Conservation (phyloP, 441 rosid genomes). For the Mallotus japonicus region DNA sequence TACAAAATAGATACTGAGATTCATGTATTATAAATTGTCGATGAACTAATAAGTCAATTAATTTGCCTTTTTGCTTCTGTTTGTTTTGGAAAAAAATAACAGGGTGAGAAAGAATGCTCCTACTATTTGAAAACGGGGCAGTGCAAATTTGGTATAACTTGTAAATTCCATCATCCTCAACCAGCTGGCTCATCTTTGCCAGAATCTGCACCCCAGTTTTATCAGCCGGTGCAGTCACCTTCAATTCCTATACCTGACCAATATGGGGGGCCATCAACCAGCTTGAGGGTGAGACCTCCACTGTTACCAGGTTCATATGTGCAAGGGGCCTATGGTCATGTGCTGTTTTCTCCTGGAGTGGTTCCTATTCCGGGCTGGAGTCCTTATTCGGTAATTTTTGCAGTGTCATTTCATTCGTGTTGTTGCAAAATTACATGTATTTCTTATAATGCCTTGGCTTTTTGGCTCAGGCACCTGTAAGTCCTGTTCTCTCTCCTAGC, state of each 20-base stretch:
- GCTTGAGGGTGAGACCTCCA: slow-evolving; percentile 73
- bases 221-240: slow-evolving; percentile 88
- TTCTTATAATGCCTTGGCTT: slow-evolving; percentile 22
- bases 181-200: slow-evolving; percentile 63
- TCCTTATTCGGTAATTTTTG: slow-evolving; percentile 75
- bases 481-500: slow-evolving; percentile 86
- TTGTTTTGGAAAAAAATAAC: slow-evolving; percentile 11
- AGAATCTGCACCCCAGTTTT: slow-evolving; percentile 89
- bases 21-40: neutral
- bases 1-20: neutral
- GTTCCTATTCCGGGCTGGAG: slow-evolving; percentile 84
- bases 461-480: slow-evolving; percentile 75
- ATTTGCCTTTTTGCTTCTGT: too few relatives aligned
- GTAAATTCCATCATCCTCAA: slow-evolving; percentile 98
- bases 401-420: slow-evolving; percentile 3
- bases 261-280: slow-evolving; percentile 59
- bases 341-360: slow-evolving; percentile 71
- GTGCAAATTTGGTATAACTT: slow-evolving; percentile 88
- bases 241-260: slow-evolving; percentile 69
- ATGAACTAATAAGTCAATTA: neutral
- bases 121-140: slow-evolving; percentile 97
- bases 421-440: slow-evolving; percentile 13
- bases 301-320: slow-evolving; percentile 71
- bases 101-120: slow-evolving; percentile 96
- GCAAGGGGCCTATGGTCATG: slow-evolving; percentile 81